phyloP scores from a whole-genome alignment of 192 early-diverging fungal genomes.

The Physocladia obscura region DNA sequence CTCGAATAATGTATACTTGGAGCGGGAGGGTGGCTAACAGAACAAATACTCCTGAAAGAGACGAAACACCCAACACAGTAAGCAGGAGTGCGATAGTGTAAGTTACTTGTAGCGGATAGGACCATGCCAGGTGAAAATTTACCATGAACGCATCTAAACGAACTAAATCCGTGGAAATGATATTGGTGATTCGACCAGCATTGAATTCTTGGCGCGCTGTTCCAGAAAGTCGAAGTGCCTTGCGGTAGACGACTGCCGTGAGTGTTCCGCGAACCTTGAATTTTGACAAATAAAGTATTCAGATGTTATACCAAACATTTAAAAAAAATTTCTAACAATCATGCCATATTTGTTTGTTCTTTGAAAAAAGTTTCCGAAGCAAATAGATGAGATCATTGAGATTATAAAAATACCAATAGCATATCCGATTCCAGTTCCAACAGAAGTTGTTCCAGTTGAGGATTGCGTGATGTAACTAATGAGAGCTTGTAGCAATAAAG shows the following conservation, averaged over 20 bases:
- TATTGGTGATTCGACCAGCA: slow-evolving; percentile 63
- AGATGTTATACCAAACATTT: neutral
- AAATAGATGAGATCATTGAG: slow-evolving; percentile 10
- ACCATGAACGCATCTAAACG: slow-evolving; percentile 26
- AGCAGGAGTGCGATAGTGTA: slow-evolving; percentile 17
- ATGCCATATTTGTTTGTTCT: slow-evolving; percentile 38
- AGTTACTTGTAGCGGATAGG: slow-evolving; percentile 5
- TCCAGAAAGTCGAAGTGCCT: slow-evolving; percentile 54
- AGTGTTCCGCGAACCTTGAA: slow-evolving; percentile 45
- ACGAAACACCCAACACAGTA: slow-evolving; percentile 5
- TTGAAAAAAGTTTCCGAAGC: slow-evolving; percentile 46
- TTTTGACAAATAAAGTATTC: neutral
- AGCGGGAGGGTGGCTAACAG: slow-evolving; percentile 25
- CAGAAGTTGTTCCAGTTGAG: neutral
- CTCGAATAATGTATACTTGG: slow-evolving; percentile 20
- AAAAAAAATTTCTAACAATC: slow-evolving; percentile 9
- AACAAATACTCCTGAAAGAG: slow-evolving; percentile 26
- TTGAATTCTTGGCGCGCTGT: slow-evolving; percentile 59
- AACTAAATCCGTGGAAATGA: slow-evolving; percentile 44
- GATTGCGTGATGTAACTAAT: slow-evolving; percentile 33
- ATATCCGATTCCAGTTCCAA: slow-evolving; percentile 5
- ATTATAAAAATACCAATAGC: slow-evolving; percentile 27
- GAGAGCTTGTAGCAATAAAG: slow-evolving; percentile 46
- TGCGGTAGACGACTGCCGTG: slow-evolving; percentile 57
- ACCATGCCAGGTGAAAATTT: slow-evolving; percentile 32